Evolutionary conservation across 2,329 filamentous ascomycete species (phyloP), one percentile per base, ranked within the genome.

Genomic region (Chrysoporthe deuterocubensis): DNA sequence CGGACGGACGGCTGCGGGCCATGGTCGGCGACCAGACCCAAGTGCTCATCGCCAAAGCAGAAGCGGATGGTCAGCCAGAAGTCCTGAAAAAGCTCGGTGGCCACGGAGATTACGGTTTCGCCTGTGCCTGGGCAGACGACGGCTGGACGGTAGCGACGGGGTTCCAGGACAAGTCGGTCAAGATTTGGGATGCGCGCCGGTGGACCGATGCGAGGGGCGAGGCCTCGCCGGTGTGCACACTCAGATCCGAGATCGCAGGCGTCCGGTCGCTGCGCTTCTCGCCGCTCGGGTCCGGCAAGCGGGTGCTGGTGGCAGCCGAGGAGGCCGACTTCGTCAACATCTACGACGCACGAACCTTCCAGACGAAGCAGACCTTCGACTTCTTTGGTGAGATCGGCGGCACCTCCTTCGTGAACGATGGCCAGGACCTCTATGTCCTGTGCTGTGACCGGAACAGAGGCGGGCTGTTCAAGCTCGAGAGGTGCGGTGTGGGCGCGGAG

Each of bases 51-150:
- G 86, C 87, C 16, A 86, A 92, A 70, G 88, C 91, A 13, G 90
- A 92, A 66, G 88, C 85, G 14, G 89, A 90, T 16, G 79, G 69
- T 14, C 48, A 59, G 18, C 74, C 75, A 21, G 79, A 84, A 68
- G 81, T 81, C 66, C 83, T 85, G 70, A 83, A 90, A 71, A 78
- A 80, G 37, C 84, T 94, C 1, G 77, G 81, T 4, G 89, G 90
- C 2, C 91, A 93, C 74, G 82, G 82, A 16, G 91, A 94, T 74
- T 91, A 85, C 72, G 90, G 89, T 1, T 95, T 94, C 73, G 88
- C 92, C 1, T 93, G 90, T 73, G 92, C 90, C 71, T 95, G 92
- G 92, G 90, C 91, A 21, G 88, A 91, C 64, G 90, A 94, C 75
- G 92, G 91, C 43, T 89, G 89, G 80, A 90, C 89, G 14, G 85